These are phyloP conservation scores for Saccharata proteae DNA, from an alignment of 2,329 filamentous ascomycete genomes.

Conservation along the genomic window DNA sequence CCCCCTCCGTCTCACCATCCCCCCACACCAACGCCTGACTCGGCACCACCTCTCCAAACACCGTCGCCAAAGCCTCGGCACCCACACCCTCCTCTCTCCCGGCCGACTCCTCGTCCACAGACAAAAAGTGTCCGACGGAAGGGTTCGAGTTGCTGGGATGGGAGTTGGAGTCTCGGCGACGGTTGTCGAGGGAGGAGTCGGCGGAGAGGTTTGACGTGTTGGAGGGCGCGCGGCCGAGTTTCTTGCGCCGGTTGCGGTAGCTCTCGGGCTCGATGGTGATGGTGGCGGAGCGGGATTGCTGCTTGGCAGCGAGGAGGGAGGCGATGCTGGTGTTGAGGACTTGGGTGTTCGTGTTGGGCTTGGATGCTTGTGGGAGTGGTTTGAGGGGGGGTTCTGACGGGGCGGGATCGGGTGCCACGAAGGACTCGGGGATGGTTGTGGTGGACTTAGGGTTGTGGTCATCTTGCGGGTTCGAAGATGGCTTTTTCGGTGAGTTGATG, in stretches of 20 bases:
- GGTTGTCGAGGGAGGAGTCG: conserved; percentile 1
- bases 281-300: conserved; percentile 6
- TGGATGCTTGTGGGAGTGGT: too few relatives aligned
- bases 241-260: conserved; percentile 2
- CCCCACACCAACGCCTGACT: conserved; percentile 26
- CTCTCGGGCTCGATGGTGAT: conserved; percentile 1
- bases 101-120: not conserved
- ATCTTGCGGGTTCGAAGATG: too few relatives aligned
- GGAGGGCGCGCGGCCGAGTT: conserved; percentile 7
- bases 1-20: conserved; percentile 21
- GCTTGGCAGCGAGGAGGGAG: conserved; percentile 11
- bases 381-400: too few relatives aligned
- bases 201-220: not conserved
- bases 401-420: conserved; percentile 1
- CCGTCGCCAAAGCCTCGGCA: not conserved
- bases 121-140: not conserved
- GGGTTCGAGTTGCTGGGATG: not conserved
- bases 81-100: not conserved
- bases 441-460: too few relatives aligned
- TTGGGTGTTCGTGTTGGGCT: not conserved
- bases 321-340: conserved; percentile 11
- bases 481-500: too few relatives aligned
- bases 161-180: not conserved
- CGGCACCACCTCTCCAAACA: conserved; percentile 10
- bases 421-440: too few relatives aligned